Evolutionary conservation across 1,139 yeast genomes (phyloP).

Genomic region (Yamadazyma atmosphaerica): DNA sequence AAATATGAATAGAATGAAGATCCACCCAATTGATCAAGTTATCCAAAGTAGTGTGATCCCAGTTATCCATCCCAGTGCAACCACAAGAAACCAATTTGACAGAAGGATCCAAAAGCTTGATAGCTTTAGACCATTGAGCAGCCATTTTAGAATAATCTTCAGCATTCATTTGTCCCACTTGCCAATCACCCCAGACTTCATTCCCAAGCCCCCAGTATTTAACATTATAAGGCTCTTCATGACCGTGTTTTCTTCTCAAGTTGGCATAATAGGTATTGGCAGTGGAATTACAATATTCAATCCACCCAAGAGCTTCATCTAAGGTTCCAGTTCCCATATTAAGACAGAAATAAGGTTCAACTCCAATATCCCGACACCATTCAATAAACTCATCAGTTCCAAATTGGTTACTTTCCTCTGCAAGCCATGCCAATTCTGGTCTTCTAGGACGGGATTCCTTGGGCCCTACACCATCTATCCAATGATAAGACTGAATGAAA

Average conservation of each 20-base stretch:
- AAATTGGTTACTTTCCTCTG: conserved; percentile 27
- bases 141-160: conserved; percentile 30
- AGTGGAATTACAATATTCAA: conserved; percentile 31
- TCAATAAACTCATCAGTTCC: conserved; percentile 35
- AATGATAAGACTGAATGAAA: conserved; percentile 31
- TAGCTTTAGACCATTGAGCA: conserved; percentile 32
- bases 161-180: conserved; percentile 29
- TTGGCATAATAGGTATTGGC: conserved; percentile 26
- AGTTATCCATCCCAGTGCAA: conserved; percentile 23
- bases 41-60: conserved; percentile 28
- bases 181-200: conserved; percentile 38
- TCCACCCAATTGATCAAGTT: conserved; percentile 25
- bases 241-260: conserved; percentile 29
- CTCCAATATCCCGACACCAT: conserved; percentile 26
- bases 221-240: conserved; percentile 29
- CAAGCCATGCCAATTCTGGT: conserved; percentile 33
- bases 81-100: conserved; percentile 30
- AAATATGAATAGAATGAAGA: conserved; percentile 29
- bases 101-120: conserved; percentile 26
- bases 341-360: conserved; percentile 30
- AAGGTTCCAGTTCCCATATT: conserved; percentile 37
- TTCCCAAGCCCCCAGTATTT: conserved; percentile 36
- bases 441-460: conserved; percentile 25
- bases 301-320: conserved; percentile 33
- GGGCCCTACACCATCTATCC: conserved; percentile 35